These are phyloP conservation scores for Stentor coeruleus DNA, from an alignment of 73 alveolate genomes.

Conservation along the genomic window DNA sequence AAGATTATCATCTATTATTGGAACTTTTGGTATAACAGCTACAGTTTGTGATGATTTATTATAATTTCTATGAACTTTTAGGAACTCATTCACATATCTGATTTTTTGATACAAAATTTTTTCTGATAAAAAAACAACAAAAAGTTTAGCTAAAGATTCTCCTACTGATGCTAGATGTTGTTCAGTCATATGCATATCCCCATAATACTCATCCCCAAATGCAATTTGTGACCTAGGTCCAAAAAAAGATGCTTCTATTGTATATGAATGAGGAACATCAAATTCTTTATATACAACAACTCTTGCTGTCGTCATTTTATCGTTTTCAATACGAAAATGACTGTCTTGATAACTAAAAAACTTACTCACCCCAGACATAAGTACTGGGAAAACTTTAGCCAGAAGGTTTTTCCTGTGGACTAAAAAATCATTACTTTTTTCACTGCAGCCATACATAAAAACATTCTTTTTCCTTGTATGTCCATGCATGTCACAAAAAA, in stretches of 20 bases:
- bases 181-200: conserved; percentile 11
- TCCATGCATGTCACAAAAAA: conserved; percentile 99
- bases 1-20: background rate
- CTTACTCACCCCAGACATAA: conserved; percentile 77
- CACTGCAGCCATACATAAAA: conserved; percentile 17
- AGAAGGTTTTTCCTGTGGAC: conserved; percentile 67
- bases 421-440: background rate
- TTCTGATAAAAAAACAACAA: background rate
- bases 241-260: conserved; percentile 92
- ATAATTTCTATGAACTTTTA: too few species aligned
- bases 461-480: conserved; percentile 87
- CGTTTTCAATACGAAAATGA: conserved; percentile 80
- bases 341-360: conserved; percentile 84
- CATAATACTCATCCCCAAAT: background rate
- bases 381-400: conserved; percentile 81
- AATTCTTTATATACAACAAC: conserved; percentile 83
- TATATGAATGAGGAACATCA: conserved; percentile 74
- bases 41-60: background rate
- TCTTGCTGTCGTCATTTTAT: conserved; percentile 93
- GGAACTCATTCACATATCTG: background rate
- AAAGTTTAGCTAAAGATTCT: background rate
- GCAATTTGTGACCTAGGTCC: conserved; percentile 58
- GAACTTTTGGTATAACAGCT: background rate
- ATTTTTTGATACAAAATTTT: background rate
- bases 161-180: conserved; percentile 21